phyloP scores from a whole-genome alignment of 306 rosid species.

The Dicorynia guianensis region DNA sequence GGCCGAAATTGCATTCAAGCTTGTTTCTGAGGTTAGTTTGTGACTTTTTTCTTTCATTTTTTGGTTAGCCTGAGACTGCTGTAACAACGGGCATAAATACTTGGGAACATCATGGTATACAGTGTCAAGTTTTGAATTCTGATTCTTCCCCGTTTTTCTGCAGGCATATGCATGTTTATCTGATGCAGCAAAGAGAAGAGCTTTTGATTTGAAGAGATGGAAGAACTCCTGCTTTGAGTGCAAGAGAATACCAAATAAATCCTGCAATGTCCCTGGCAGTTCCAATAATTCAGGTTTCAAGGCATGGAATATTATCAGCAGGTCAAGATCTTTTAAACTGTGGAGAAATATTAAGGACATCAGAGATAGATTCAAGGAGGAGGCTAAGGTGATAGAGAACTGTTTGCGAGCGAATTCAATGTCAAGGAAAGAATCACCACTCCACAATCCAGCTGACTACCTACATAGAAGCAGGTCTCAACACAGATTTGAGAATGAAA shows the following conservation, averaged over 20 bases:
- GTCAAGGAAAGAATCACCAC: conserved; percentile 55
- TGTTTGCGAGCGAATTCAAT: conserved; percentile 63
- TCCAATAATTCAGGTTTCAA: conserved; percentile 47
- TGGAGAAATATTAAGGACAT: conserved; percentile 56
- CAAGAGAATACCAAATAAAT: conserved; percentile 60
- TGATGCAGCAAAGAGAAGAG: conserved; percentile 68
- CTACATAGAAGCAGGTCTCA: conserved; percentile 46
- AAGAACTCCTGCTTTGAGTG: conserved; percentile 75
- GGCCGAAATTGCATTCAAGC: conserved; percentile 90
- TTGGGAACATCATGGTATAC: neutral
- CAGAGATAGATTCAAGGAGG: conserved; percentile 79
- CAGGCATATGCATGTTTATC: conserved; percentile 80
- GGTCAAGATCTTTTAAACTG: conserved; percentile 54
- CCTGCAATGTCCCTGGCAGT: conserved; percentile 40
- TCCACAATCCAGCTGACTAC: conserved; percentile 39
- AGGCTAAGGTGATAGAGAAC: conserved; percentile 79
- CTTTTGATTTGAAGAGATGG: conserved; percentile 66
- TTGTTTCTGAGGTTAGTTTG: conserved; percentile 83
- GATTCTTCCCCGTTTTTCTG: conserved; percentile 17
- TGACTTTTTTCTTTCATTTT: neutral
- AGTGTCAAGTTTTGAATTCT: neutral
- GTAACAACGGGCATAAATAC: conserved; percentile 11
- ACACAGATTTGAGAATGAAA: conserved; percentile 57
- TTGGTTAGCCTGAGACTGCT: neutral
- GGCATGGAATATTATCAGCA: conserved; percentile 43